phyloP scores from a whole-genome alignment of 2,329 filamentous ascomycete genomes.

The Lasiodiplodia hormozganensis region DNA sequence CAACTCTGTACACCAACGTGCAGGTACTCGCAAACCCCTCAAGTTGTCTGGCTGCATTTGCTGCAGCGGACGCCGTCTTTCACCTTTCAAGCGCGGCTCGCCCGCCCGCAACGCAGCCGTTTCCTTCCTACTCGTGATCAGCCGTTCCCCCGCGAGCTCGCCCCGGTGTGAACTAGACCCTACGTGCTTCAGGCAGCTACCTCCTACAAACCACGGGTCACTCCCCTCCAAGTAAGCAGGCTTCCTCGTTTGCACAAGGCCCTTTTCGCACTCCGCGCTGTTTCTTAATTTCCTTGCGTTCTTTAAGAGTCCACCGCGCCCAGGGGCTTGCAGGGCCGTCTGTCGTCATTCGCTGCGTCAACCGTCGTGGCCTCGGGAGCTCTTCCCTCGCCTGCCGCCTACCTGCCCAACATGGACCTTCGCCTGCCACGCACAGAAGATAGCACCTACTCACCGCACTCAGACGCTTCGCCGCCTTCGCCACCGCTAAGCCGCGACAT shows the following conservation, averaged over 20 bases:
- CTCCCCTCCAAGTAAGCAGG: constrained; percentile 26
- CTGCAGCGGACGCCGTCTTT: not conserved
- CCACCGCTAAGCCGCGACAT: constrained; percentile 5
- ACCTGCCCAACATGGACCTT: constrained; percentile 25
- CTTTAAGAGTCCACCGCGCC: constrained; percentile 11
- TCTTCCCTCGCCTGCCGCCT: constrained; percentile 11
- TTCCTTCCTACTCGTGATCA: constrained; percentile 18
- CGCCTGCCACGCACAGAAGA: constrained; percentile 26
- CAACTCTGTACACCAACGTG: constrained; percentile 10
- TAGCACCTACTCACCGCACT: constrained; percentile 25
- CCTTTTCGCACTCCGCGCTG: constrained; percentile 7
- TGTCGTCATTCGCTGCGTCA: constrained; percentile 21
- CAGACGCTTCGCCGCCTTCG: constrained; percentile 20
- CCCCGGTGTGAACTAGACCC: constrained; percentile 14
- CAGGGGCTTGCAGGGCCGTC: constrained; percentile 22
- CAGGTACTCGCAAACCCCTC: constrained; percentile 1
- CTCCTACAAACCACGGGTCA: constrained; percentile 2
- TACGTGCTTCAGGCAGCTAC: constrained; percentile 25
- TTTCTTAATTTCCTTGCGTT: constrained; percentile 22
- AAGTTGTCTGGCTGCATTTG: not conserved
- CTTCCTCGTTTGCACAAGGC: constrained; percentile 10
- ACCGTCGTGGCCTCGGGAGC: constrained; percentile 26
- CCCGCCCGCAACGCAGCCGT: constrained; percentile 13
- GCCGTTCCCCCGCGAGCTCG: constrained; percentile 27
- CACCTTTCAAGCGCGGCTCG: not conserved